Evolutionary conservation across 1,284 basidiomycete species (phyloP), one percentile per base, ranked within the genome.

Genomic region (Chondrostereum purpureum): DNA sequence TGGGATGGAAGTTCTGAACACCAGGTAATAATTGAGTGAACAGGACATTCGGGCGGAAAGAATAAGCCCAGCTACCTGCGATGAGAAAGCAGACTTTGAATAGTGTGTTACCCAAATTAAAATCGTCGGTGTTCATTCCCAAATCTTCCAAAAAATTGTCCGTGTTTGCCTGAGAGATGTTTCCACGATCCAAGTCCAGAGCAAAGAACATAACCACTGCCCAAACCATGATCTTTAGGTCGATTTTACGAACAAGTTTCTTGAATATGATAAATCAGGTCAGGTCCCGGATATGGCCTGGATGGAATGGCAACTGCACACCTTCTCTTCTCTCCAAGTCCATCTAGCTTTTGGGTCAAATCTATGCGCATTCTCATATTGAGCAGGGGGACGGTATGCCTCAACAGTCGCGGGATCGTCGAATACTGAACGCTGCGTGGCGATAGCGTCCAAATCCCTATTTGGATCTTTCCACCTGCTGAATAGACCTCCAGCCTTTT

Each of bases 81-180:
- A 59, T 64, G 24, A 86, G 61, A 61, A 86, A 85, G 33, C 75
- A 63, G 1, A 83, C 49, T 42, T 75, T 69, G 52, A 74, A 77
- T 2, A 83, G 46, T 0, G 67, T 77, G 52, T 82, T 85, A 12
- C 81, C 85, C 24, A 77, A 58, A 59, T 88, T 85, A 59, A 72
- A 83, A 53, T 84, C 77, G 50, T 84, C 58, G 0, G 79, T 85
- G 4, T 70, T 78, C 59, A 84, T 56, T 4, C 62, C 53, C 6
- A 88, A 64, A 58, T 88, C 83, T 0, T 64, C 57, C n/a, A 88
- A 67, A 54, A 89, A 73, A 53, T 75, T 78, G 53, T 83, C 77
- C 2, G 80, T 73, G 55, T 84, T 86, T 1, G 84, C 84, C 55
- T 80, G 75, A 13, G 60, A 63, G 44, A 83, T 57, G 53, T 82